Conservation (phyloP, 108 stramenopile genomes). For the Cyclotella cryptica region DNA sequence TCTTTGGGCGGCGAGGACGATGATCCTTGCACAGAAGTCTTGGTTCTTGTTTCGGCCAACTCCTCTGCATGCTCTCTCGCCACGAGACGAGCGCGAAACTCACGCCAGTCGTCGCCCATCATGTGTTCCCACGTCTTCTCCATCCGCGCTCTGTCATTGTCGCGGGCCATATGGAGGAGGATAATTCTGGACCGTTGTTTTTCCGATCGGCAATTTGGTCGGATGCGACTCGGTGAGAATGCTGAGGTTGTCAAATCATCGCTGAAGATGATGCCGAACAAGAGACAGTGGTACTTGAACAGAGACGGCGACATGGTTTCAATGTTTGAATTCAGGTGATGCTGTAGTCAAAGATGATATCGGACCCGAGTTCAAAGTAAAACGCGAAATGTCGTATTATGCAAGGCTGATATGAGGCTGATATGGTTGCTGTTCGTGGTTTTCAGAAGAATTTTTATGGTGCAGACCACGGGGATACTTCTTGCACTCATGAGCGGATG, state of each 20-base stretch:
- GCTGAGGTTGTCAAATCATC: not conserved
- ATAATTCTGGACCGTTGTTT: not conserved
- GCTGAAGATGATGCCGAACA: not conserved
- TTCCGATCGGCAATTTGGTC: not conserved
- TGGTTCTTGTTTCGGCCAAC: slow-evolving; percentile 8
- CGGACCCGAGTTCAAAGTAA: too few relatives aligned
- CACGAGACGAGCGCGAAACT: slow-evolving; percentile 86
- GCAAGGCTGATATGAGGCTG: too few relatives aligned
- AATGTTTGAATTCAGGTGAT: not conserved
- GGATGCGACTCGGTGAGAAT: not conserved
- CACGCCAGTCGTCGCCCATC: slow-evolving; percentile 88
- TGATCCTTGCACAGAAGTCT: slow-evolving; percentile 16
- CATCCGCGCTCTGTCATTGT: slow-evolving; percentile 81
- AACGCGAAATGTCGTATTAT: too few relatives aligned
- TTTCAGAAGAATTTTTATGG: too few relatives aligned
- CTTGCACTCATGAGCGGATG: too few relatives aligned
- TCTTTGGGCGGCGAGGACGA: slow-evolving; percentile 26
- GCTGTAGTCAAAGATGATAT: not conserved
- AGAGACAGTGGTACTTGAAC: not conserved
- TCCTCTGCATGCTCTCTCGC: slow-evolving; percentile 68
- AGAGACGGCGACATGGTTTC: not conserved
- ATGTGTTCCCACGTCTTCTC: slow-evolving; percentile 80
- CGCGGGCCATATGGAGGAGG: slow-evolving; percentile 45
- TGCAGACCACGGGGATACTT: too few relatives aligned
- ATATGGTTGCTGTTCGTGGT: too few relatives aligned